Evolutionary conservation across 2,329 filamentous ascomycete genomes (phyloP).

Genomic region (Epichloe baconii): DNA sequence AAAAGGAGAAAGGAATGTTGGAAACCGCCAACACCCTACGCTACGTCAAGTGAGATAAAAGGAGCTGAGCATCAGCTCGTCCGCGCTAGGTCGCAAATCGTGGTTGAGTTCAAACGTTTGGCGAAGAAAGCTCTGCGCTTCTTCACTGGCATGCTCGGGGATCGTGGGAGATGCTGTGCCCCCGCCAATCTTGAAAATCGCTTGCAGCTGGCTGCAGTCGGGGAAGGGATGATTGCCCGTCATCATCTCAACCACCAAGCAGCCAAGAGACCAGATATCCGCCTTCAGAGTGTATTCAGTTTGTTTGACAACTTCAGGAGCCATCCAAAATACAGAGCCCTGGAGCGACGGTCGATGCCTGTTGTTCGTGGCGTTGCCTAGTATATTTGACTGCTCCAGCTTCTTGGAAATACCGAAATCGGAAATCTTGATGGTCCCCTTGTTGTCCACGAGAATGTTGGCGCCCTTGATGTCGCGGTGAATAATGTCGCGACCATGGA

Average conservation of each 20-base stretch:
- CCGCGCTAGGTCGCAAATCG: conserved; percentile 79
- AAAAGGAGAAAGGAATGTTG: neutral
- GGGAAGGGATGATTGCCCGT: conserved; percentile 93
- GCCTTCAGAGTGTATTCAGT: conserved; percentile 97
- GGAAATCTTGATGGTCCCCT: conserved; percentile 96
- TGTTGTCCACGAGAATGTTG: conserved; percentile 97
- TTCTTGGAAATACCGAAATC: conserved; percentile 99
- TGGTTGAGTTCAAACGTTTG: conserved; percentile 95
- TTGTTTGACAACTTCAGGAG: conserved; percentile 94
- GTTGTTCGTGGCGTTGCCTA: conserved; percentile 54
- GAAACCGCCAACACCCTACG: conserved; percentile 13
- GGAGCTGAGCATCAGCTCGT: conserved; percentile 72
- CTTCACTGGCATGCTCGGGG: conserved; percentile 72
- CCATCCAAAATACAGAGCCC: conserved; percentile 99
- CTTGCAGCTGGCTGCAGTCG: conserved; percentile 91
- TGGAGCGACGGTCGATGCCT: conserved; percentile 71
- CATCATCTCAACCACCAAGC: conserved; percentile 98
- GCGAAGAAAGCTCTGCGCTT: conserved; percentile 70
- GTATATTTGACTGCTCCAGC: conserved; percentile 79
- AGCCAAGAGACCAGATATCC: conserved; percentile 96
- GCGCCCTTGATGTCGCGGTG: conserved; percentile 98
- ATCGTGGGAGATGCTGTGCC: conserved; percentile 78
- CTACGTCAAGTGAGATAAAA: conserved; percentile 62
- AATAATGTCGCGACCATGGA: conserved; percentile 91
- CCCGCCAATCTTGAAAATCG: conserved; percentile 96